Evolutionary conservation across 805 yeast genomes (phyloP), one percentile per base, ranked within the genome.

Genomic region (Yarrowia porcina): DNA sequence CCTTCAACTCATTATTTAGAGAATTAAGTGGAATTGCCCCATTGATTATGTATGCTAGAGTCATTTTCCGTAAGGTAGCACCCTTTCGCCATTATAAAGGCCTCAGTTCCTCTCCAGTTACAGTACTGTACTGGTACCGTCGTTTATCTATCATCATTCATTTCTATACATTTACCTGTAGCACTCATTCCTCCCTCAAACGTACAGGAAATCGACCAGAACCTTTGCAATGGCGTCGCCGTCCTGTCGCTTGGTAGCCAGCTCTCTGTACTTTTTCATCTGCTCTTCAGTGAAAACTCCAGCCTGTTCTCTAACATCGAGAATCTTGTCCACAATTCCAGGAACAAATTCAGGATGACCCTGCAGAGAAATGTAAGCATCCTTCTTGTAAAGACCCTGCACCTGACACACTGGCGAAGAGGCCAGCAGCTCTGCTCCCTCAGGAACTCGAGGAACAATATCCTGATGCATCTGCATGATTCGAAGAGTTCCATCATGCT

Each of bases 261-360:
- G 32, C 18, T 66, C 41, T 15, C 44, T 25, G 23, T 63, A 56
- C 28, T 30, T 30, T 21, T 28, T 32, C 47, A 41, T 41, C 20
- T 56, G 13, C 49, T 82, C 63, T 13, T 30, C 44, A 10, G 54
- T 7, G 12, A 59, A 59, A 1, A 35, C 18, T 7, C 44, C 54
- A 17, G 36, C 32, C 41, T 33, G 20, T 10, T 45, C 63, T 25
- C 72, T 63, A 4, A 36, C 38, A 15, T 64, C 47, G 27, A 69
- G 65, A 20, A 69, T 33, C 33, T 61, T 61, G 41, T 44, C 35
- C 28, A 67, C 65, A 7, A 67, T 66, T 7, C 73, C 77, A 0
- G 76, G 75, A 25, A 75, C 70, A 69, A 89, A 91, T 71, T 91
- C 97, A 0, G 97, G 97, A 69, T 91, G 97, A 0, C 97, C 97